Base-by-base conservation (phyloP, 2,329 filamentous ascomycete genomes). In the Fusarium palustre region DNA sequence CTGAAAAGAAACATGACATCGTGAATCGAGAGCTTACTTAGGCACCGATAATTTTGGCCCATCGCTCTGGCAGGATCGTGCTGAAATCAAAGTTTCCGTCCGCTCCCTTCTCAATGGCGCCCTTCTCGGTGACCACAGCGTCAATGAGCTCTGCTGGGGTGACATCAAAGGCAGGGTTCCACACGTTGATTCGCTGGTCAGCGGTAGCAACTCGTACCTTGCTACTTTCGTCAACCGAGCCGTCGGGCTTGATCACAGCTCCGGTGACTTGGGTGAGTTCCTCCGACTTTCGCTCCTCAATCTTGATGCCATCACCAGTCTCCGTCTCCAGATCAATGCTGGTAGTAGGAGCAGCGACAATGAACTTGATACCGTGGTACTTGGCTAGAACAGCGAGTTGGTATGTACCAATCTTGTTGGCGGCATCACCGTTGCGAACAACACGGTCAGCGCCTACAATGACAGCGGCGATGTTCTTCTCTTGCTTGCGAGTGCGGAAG, bases 331-430 rank as follows among this genome's bases (percentile, higher is more conserved):
- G 83, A 76, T 99, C 96, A 72, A 99, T 96, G 59, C 93, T 97
- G 3, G 96, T 99, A 9, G 94, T 92, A 0, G 96, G 96, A 1
- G 96, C 96, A 0, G 96, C 96, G 31, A 99, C 94, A 12, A 99
- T 86, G 77, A 99, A 99, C 79, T 95, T 97, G 75, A 98, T 87
- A 20, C 92, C 92, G 75, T 99, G 96, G 75, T 94, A 85, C 70
- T 87, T 90, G 24, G 96, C 96, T 31, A 97, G 86, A n/a, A 98
- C 94, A 5, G 96, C 94, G 6, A 99, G 86, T 56, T 91, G 87
- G 78, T 99, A 98, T 1, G 96, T 99, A 53, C 96, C 96, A 66
- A 99, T 97, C 84, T 99, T 99, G 83, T 99, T 99, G 58, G 96
- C 96, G 1, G 96, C 98, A 81, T 99, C 96, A 31, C 96, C 96